These are phyloP conservation scores for Carex parvula DNA, from an alignment of 176 grass and related monocot species.

Conservation along the genomic window DNA sequence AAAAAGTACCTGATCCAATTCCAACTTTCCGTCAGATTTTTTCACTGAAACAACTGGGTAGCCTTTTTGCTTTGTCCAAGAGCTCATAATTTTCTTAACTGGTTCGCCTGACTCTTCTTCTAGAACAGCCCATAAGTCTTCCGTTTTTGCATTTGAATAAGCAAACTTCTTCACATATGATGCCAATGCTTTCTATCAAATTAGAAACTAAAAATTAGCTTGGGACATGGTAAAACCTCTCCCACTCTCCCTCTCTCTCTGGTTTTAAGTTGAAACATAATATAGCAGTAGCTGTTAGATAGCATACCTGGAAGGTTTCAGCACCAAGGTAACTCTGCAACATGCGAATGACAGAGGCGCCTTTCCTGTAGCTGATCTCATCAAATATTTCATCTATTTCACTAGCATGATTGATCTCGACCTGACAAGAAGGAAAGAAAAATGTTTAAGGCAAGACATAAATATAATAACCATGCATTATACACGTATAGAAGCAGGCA, in stretches of 20 bases:
- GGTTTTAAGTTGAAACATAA: not conserved
- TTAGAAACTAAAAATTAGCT: slow-evolving; percentile 17
- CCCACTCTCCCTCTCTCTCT: not conserved
- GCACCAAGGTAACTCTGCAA: slow-evolving; percentile 97
- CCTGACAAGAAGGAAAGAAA: slow-evolving; percentile 44
- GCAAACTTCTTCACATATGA: slow-evolving; percentile 75
- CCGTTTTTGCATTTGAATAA: slow-evolving; percentile 96
- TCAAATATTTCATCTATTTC: slow-evolving; percentile 99
- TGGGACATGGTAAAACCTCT: not conserved
- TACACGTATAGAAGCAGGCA: not conserved
- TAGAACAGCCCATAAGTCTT: slow-evolving; percentile 90
- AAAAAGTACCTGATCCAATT: slow-evolving; percentile 63
- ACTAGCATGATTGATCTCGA: slow-evolving; percentile 90
- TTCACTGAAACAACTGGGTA: slow-evolving; percentile 77
- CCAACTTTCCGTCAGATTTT: slow-evolving; percentile 54
- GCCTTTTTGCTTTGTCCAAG: slow-evolving; percentile 97
- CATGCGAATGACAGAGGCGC: slow-evolving; percentile 92
- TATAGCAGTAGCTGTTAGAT: not conserved
- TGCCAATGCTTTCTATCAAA: slow-evolving; percentile 79
- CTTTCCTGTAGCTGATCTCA: slow-evolving; percentile 99
- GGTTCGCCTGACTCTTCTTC: slow-evolving; percentile 91
- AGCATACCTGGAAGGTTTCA: slow-evolving; percentile 85
- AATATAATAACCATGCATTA: not conserved
- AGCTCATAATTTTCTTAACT: slow-evolving; percentile 78
- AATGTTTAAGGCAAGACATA: slow-evolving; percentile 18